Evolutionary conservation across 192 early-diverging fungal species (phyloP).

Genomic region (Dispira parvispora): DNA sequence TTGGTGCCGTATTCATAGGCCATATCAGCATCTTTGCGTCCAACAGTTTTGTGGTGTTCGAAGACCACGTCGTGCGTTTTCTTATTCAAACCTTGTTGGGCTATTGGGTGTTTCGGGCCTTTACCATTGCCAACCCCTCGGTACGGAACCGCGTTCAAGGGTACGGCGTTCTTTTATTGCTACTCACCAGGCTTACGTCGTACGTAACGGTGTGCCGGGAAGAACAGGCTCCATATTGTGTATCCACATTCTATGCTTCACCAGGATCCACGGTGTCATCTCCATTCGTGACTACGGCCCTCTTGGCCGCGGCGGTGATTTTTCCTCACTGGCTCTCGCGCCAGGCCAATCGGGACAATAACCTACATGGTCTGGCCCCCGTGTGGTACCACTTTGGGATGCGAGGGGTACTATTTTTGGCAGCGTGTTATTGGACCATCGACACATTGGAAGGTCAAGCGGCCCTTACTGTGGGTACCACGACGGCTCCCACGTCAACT

Average conservation of each 20-base stretch:
- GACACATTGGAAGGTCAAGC: constrained; percentile 19
- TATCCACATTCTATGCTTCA: constrained; percentile 60
- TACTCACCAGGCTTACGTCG: constrained; percentile 33
- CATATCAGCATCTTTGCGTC: constrained; percentile 58
- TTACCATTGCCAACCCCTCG: constrained; percentile 11
- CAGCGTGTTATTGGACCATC: constrained; percentile 34
- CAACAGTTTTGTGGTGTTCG: constrained; percentile 81
- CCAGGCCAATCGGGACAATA: constrained; percentile 29
- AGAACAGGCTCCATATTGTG: constrained; percentile 68
- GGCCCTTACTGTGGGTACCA: background rate
- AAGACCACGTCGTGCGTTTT: constrained; percentile 57
- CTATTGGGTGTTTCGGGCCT: constrained; percentile 17
- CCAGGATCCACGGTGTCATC: constrained; percentile 33
- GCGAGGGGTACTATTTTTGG: constrained; percentile 33
- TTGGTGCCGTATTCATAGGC: constrained; percentile 20
- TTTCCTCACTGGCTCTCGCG: constrained; percentile 22
- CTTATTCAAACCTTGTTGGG: constrained; percentile 48
- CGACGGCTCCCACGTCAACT: constrained; percentile 15
- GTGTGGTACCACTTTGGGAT: constrained; percentile 39
- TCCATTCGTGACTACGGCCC: constrained; percentile 23
- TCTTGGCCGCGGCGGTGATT: constrained; percentile 27
- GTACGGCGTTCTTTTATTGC: constrained; percentile 30
- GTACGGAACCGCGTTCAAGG: constrained; percentile 23
- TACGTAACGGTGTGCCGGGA: constrained; percentile 71
- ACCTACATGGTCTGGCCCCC: constrained; percentile 29